These are phyloP conservation scores for Globisporangium megalacanthum DNA, from an alignment of 352 stramenopile genomes.

Conservation along the genomic window DNA sequence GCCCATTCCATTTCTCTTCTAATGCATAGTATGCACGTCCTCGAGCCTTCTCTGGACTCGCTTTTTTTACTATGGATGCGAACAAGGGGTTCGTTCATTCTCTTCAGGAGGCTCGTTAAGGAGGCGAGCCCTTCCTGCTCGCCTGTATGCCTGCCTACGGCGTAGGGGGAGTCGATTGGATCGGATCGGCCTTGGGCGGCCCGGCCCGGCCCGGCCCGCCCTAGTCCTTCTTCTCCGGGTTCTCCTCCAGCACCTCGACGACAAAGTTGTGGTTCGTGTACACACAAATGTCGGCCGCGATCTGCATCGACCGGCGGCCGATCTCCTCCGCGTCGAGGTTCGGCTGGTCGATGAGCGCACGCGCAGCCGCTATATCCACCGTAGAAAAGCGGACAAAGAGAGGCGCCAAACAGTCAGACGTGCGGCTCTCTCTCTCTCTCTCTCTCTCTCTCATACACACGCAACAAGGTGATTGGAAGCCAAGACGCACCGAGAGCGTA, in stretches of 20 bases:
- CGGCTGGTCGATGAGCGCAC: slow-evolving; percentile 93
- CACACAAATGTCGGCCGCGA: slow-evolving; percentile 97
- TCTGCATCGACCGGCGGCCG: slow-evolving; percentile 91
- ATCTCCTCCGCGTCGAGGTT: slow-evolving; percentile 94
- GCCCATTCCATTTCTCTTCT: too few relatives aligned
- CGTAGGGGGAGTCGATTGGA: too few relatives aligned
- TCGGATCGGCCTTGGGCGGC: too few relatives aligned
- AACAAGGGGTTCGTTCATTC: background rate
- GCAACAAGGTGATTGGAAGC: background rate
- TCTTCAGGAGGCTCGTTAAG: too few relatives aligned
- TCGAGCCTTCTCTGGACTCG: too few relatives aligned
- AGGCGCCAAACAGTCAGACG: background rate
- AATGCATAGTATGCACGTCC: too few relatives aligned
- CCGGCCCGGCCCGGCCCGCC: too few relatives aligned
- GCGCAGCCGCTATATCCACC: slow-evolving; percentile 82
- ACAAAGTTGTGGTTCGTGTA: slow-evolving; percentile 99
- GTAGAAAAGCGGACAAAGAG: slow-evolving; percentile 3
- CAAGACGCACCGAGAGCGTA: slow-evolving; percentile 88
- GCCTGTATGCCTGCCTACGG: too few relatives aligned
- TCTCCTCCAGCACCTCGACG: slow-evolving; percentile 87
- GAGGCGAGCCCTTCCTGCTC: too few relatives aligned
- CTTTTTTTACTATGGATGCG: too few relatives aligned
- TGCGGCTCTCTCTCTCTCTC: too few relatives aligned
- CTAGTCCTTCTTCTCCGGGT: slow-evolving; percentile 41
- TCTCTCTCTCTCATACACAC: too few relatives aligned